Evolutionary conservation across 202 grass and related monocot genomes (phyloP), one percentile per base, ranked within the genome.

Genomic region (Eragrostis tef): DNA sequence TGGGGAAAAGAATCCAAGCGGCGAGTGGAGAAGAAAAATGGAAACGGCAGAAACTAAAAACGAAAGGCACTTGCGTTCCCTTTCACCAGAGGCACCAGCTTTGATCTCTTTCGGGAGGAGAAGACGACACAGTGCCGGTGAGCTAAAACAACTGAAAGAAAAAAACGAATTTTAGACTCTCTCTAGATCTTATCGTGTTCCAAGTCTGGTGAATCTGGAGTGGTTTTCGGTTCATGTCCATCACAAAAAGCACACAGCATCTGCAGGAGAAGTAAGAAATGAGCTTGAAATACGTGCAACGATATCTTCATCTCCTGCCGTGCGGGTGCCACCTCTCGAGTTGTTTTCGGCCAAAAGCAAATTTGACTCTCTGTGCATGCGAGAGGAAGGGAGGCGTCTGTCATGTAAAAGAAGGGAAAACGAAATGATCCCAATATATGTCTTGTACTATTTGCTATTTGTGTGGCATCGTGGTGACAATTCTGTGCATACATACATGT

Each of bases 71-170:
- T 56, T 20, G 71, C 70, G 76, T 85, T 81, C 56, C 24, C 63
- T 83, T 85, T 84, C 82, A 9, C 36, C 63, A 65, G 64, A 71
- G 64, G 46, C 48, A 46, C 77, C 5, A 0, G 48, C 72, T 81
- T 85, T 85, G 65, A n/a, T 81, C 81, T 89, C 78, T 71, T 50
- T 81, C 71, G 8, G 4, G 14, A n/a, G 77, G 26, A 63, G 24
- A 63, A 64, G 61, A 64, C 16, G 25, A 25, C 15, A 25, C 47
- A 42, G 11, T 14, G 62, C 9, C 2, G 11, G 5, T 3, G 2
- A 15, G 22, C 4, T 6, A 3, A 7, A 46, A 13, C 41, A 19
- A 16, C 41, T 7, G 24, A 50, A 72, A 41, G 19, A 22, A 26
- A 9, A 39, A 39, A 39, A 2, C 0, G 34, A 39, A 39, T 20